Base-by-base conservation (phyloP, 139 green algal genomes). In the Nannochloris sp. region DNA sequence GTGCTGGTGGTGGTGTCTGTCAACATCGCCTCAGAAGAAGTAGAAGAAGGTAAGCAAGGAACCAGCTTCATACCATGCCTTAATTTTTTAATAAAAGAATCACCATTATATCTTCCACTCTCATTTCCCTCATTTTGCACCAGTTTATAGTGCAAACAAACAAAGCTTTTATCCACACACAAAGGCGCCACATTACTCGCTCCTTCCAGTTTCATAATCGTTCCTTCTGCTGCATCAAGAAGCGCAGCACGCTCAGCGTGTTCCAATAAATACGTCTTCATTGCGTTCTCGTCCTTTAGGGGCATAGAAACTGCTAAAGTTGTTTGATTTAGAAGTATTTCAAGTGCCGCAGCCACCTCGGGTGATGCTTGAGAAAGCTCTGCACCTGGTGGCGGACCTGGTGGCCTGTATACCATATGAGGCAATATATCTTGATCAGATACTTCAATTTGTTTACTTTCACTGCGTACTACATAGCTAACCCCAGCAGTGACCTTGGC, bases 221-320 rank as follows among this genome's bases (percentile, higher is more conserved):
- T 38, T 23, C 46, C 51, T 53, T 36, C 58, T 32, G 12, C 29
- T 39, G 12, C 24, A 7, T 34, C 35, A n/a, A 78, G 35, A 51
- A 79, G 32, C 4, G 10, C 27, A 24, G 14, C 4, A 2, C 77
- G 70, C 29, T 32, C 12, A 6, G 25, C 6, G 4, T 69, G 55
- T 15, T 56, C 32, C 32, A 84, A 48, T 51, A 84, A 30, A 46
- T 83, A 84, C 0, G 33, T 25, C 58, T 84, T 84, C 31, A 77
- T 69, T 9, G 24, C 4, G 53, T 38, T 48, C 3, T 82, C 77
- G 10, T 73, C 68, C 14, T 31, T 24, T 3, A 65, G 9, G 0
- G 60, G 61, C 24, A 80, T 32, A 13, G 70, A 37, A 0, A 59
- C 46, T 19, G 56, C 57, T 0, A 57, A 29, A 6, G 48, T 57